A percentile compares a stretch with the other conserved stretches of the same genome.
These are phyloP conservation scores for Clitopilus passeckerianus DNA, from an alignment of 768 basidiomycete genomes.

Conservation along the genomic window DNA sequence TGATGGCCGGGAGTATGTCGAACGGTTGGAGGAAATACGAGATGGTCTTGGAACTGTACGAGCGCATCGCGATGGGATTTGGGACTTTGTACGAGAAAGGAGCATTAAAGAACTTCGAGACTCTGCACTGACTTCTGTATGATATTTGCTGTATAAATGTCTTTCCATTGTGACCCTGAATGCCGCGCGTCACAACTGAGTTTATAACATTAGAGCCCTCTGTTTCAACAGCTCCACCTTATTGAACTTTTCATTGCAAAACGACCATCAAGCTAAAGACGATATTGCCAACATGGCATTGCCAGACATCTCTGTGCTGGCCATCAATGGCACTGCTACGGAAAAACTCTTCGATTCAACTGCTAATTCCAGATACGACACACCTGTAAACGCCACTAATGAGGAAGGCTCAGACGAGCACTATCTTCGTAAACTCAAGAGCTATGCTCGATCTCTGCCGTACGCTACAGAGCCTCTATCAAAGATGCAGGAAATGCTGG, in stretches of 20 bases:
- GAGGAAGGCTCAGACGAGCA: constrained; percentile 31
- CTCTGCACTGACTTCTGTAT: constrained; percentile 27
- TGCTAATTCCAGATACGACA: neutral
- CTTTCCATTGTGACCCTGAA: constrained; percentile 2
- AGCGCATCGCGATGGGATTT: constrained; percentile 66
- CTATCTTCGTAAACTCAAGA: constrained; percentile 54
- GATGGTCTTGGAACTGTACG: constrained; percentile 75
- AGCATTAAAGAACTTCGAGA: constrained; percentile 75
- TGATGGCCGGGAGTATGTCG: constrained; percentile 83
- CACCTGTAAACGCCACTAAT: constrained; percentile 21
- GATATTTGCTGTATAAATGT: neutral
- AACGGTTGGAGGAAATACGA: constrained; percentile 78
- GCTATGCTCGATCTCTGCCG: constrained; percentile 62
- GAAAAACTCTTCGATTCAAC: neutral
- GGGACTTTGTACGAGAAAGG: constrained; percentile 71
- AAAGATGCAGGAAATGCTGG: constrained; percentile 73
- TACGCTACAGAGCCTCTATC: constrained; percentile 73
- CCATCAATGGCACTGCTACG: constrained; percentile 30
- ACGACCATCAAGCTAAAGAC: neutral
- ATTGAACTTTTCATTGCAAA: constrained; percentile 4
- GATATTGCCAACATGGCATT: constrained; percentile 25
- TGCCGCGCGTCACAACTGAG: neutral
- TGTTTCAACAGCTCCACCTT: constrained; percentile 1
- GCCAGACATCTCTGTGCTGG: constrained; percentile 43
- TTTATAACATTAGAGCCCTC: neutral